phyloP scores from a whole-genome alignment of 2,329 filamentous ascomycete species.

The Trichoderma citrinoviride region DNA sequence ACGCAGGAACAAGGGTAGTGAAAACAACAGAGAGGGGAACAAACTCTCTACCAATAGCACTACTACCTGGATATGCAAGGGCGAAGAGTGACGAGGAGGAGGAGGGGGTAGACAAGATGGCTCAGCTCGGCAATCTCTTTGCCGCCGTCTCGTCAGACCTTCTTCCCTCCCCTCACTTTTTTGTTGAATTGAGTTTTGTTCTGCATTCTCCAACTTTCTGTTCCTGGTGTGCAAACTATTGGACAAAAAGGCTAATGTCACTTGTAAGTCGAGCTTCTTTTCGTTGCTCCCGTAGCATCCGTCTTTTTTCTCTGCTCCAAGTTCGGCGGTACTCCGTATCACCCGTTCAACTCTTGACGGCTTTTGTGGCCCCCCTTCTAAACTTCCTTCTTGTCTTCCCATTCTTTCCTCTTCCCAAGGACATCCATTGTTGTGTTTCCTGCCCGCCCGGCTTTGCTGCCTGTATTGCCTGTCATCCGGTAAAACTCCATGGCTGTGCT shows the following conservation, averaged over 20 bases:
- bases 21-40: not conserved
- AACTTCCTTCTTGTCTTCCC: not conserved
- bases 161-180: not conserved
- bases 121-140: constrained; percentile 4
- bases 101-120: too few relatives aligned
- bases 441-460: too few relatives aligned
- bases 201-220: not conserved
- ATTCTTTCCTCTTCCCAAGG: not conserved
- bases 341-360: not conserved
- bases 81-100: not conserved
- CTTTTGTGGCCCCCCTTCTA: not conserved
- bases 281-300: not conserved
- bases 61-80: not conserved
- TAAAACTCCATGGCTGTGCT: too few relatives aligned
- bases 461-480: too few relatives aligned
- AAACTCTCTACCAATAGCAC: not conserved
- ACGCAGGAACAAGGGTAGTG: not conserved
- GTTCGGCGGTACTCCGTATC: not conserved
- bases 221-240: not conserved
- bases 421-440: not conserved
- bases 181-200: not conserved
- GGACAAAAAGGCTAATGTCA: not conserved
- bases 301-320: not conserved
- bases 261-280: not conserved
- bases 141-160: not conserved